A percentile compares a stretch with the other conserved stretches of the same genome.
phyloP scores from a whole-genome alignment of 2,329 filamentous ascomycete species.

The Nothophoma quercina region DNA sequence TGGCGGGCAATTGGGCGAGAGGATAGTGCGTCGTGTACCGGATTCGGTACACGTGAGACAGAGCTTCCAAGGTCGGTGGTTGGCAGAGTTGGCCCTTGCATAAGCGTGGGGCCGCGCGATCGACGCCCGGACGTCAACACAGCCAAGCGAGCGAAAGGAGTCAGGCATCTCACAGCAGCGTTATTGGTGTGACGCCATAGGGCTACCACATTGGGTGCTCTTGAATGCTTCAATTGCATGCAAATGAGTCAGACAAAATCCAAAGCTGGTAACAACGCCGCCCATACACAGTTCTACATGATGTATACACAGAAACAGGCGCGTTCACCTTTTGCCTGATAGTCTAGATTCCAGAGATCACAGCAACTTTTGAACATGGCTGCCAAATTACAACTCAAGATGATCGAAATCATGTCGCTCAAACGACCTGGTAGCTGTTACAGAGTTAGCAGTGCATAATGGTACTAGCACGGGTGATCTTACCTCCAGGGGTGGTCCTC shows the following conservation, averaged over 20 bases:
- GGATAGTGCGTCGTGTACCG: conserved; percentile 21
- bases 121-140: conserved; percentile 13
- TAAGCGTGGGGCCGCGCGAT: conserved; percentile 15
- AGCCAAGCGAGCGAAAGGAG: neutral
- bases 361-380: conserved; percentile 1
- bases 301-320: conserved; percentile 11
- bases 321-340: conserved; percentile 5
- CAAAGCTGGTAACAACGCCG: neutral
- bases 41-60: conserved; percentile 23
- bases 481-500: conserved; percentile 87
- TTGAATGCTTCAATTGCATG: conserved; percentile 2
- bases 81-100: conserved; percentile 17
- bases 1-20: conserved; percentile 27
- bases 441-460: conserved; percentile 26
- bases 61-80: conserved; percentile 16
- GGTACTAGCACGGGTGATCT: conserved; percentile 27
- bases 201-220: neutral
- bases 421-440: conserved; percentile 39
- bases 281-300: conserved; percentile 15
- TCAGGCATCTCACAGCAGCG: neutral
- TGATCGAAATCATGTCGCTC: neutral
- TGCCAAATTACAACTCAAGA: neutral
- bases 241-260: conserved; percentile 3
- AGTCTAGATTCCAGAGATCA: conserved; percentile 6
- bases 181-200: neutral